phyloP scores from a whole-genome alignment of 371 early-diverging fungal genomes.

The Umbelopsis sp. region DNA sequence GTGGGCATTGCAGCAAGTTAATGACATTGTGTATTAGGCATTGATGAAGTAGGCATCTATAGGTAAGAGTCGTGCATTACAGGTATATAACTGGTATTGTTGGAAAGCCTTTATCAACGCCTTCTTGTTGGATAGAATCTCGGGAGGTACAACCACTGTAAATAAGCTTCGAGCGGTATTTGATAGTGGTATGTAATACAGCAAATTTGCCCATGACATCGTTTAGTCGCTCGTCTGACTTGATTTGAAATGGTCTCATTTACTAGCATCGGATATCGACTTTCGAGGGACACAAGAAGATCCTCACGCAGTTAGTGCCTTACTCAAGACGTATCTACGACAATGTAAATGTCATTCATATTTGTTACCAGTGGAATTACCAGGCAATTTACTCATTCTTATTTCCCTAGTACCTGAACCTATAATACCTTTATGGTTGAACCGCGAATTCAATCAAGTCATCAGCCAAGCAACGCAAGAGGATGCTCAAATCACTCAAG shows the following conservation, averaged over 20 bases:
- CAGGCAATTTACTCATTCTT: neutral
- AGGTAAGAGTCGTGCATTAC: slow-evolving; percentile 29
- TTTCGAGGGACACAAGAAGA: slow-evolving; percentile 59
- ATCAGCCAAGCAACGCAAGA: slow-evolving; percentile 22
- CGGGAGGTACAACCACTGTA: slow-evolving; percentile 61
- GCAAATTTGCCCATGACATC: neutral
- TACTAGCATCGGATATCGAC: slow-evolving; percentile 56
- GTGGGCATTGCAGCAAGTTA: no score
- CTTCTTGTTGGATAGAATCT: slow-evolving; percentile 33
- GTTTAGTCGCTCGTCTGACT: no score
- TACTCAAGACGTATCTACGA: slow-evolving; percentile 82
- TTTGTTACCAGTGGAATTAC: neutral
- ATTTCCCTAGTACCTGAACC: slow-evolving; percentile 44
- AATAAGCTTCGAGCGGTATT: slow-evolving; percentile 54
- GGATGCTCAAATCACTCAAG: slow-evolving; percentile 6
- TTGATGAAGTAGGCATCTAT: slow-evolving; percentile 64
- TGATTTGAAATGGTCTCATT: neutral
- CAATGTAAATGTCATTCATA: slow-evolving; percentile 52
- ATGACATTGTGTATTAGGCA: slow-evolving; percentile 33
- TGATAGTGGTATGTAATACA: slow-evolving; percentile 47
- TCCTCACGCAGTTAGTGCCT: slow-evolving; percentile 80
- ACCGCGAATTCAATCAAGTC: slow-evolving; percentile 30
- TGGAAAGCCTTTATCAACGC: neutral
- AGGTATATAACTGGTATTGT: neutral
- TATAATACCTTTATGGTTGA: slow-evolving; percentile 37